Conservation (phyloP, 2,329 filamentous ascomycete genomes). For the Ambrosiella cleistominuta region DNA sequence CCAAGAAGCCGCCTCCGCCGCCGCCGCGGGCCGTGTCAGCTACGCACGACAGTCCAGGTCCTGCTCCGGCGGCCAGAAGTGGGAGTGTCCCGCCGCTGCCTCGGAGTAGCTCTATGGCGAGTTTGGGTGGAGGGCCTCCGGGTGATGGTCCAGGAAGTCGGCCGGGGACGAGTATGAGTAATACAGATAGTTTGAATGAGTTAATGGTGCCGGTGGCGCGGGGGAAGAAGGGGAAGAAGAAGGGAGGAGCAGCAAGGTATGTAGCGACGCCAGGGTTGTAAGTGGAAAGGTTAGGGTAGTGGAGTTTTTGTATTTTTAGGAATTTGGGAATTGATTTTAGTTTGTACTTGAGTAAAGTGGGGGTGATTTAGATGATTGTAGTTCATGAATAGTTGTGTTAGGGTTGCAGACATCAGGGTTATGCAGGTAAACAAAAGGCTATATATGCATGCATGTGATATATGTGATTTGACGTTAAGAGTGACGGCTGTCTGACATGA, state of each 20-base stretch:
- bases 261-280: conserved; percentile 30
- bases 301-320: neutral
- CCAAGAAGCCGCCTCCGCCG: conserved; percentile 54
- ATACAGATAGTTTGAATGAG: conserved; percentile 89
- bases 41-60: conserved; percentile 24
- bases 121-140: neutral
- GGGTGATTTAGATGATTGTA: too few species aligned
- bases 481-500: too few species aligned
- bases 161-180: conserved; percentile 68
- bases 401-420: too few species aligned
- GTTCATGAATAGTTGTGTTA: too few species aligned
- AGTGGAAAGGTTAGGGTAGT: neutral
- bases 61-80: conserved; percentile 17
- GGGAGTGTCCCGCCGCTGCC: conserved; percentile 19
- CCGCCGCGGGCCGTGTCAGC: conserved; percentile 50
- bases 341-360: neutral
- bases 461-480: too few species aligned
- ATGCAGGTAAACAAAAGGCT: too few species aligned
- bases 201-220: conserved; percentile 60
- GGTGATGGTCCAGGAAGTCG: conserved; percentile 40
- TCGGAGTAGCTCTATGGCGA: conserved; percentile 9
- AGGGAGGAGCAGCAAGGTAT: conserved; percentile 73
- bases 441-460: too few species aligned
- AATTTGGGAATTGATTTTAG: neutral
- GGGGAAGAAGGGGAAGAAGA: conserved; percentile 43